Evolutionary conservation across 179 eudicot species (phyloP), one percentile per base, ranked within the genome.

Genomic region (Gypsophila paniculata): DNA sequence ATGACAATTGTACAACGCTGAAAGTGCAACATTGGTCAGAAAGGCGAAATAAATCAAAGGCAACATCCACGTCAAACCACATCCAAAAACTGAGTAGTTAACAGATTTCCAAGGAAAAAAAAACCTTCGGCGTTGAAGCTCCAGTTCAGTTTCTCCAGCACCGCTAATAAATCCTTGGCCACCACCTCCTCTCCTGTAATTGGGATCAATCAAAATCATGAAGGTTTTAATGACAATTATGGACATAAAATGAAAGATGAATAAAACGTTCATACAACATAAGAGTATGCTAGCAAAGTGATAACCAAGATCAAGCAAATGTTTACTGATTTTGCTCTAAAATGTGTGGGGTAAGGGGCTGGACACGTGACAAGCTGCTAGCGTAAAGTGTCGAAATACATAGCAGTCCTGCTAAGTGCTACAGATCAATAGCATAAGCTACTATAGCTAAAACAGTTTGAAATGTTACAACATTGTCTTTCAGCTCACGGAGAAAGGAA

Each of bases 91-190:
- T 21, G 21, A 13, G 26, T 21, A 65, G 22, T 17, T 36, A 65
- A 46, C 29, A 22, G 55, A 34, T 65, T 65, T 15, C 14, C n/a
- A 18, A 4, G 23, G 18, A 39, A 42, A 44, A 80, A 74, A 80
- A 80, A 58, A 94, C 99, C 99, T 94, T 88, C 96, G 86, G 25
- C 99, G 87, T 79, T 94, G 99, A 75, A 94, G 93, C 86, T 94
- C 91, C 72, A 94, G 93, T 80, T 94, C 99, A 63, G 99, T 89
- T 85, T 94, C 99, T 76, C 99, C 99, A 80, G 99, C 99, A 82
- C 99, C 96, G 80, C 99, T 86, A 49, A 91, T 85, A 67, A 91
- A 94, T 63, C 99, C 99, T 65, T 85, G 87, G n/a, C 99, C 97
- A 38, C 96, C 96, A 72, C 99, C 86, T 76, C 96, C 97, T 88